A percentile compares a stretch with the other conserved stretches of the same genome.
phyloP scores from a whole-genome alignment of 176 grass and related monocot genomes.

The Aegilops bicornis region DNA sequence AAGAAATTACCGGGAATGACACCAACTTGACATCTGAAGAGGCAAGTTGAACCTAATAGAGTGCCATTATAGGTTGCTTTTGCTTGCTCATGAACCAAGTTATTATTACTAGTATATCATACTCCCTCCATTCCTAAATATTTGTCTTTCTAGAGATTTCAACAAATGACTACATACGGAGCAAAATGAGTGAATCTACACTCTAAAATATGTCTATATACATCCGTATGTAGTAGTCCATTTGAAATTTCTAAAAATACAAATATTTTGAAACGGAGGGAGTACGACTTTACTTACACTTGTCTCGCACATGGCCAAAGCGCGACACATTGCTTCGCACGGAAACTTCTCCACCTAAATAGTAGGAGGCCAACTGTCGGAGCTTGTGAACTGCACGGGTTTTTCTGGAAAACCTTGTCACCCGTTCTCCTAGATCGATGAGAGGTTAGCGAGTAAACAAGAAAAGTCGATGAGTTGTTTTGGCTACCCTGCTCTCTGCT shows the following conservation, averaged over 20 bases:
- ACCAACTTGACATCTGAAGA: not conserved
- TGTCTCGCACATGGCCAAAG: conserved; percentile 33
- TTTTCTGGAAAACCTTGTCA: not conserved
- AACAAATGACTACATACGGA: no score
- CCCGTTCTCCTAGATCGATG: not conserved
- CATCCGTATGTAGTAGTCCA: no score
- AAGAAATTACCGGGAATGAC: not conserved
- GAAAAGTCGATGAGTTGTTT: not conserved
- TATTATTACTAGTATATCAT: no score
- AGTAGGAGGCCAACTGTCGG: not conserved
- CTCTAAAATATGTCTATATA: no score
- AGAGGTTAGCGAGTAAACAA: not conserved
- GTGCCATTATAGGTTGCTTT: not conserved
- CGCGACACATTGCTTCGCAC: not conserved
- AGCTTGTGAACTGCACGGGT: not conserved
- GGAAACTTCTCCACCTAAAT: not conserved
- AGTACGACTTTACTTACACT: not conserved
- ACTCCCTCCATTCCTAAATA: no score
- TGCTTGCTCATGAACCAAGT: not conserved
- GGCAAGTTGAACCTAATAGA: not conserved
- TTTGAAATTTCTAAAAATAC: no score
- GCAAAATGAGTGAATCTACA: no score
- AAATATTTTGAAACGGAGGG: no score
- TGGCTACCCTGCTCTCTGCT: not conserved
- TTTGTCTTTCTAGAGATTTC: no score